Conservation (phyloP, 2,329 filamentous ascomycete species). For the Venturia carpophila region DNA sequence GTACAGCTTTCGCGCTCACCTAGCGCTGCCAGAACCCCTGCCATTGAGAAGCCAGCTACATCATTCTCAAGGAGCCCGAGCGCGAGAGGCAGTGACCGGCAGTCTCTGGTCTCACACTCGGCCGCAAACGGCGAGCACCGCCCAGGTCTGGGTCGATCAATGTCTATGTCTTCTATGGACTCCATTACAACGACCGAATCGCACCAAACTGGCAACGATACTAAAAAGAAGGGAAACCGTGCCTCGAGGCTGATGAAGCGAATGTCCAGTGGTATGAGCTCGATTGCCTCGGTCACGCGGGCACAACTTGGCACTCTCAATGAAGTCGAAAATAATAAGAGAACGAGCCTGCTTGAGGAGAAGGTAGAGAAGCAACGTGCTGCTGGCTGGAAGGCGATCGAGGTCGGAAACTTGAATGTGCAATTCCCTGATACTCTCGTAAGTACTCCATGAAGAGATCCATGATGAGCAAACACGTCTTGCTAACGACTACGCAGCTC, state of each 20-base stretch:
- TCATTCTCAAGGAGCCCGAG: constrained; percentile 2
- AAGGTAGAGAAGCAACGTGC: constrained; percentile 21
- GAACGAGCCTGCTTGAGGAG: constrained; percentile 30
- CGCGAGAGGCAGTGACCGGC: neutral
- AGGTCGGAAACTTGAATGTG: constrained; percentile 86
- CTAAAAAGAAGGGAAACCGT: constrained; percentile 48
- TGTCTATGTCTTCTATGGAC: constrained; percentile 13
- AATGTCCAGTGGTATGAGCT: constrained; percentile 53
- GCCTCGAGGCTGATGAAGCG: constrained; percentile 58
- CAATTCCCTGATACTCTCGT: constrained; percentile 89
- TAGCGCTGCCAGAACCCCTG: neutral
- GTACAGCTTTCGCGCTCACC: constrained; percentile 1
- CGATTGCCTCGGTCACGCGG: constrained; percentile 24
- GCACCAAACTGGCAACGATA: constrained; percentile 36
- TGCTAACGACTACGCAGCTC: constrained; percentile 38
- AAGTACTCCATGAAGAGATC: constrained; percentile 24
- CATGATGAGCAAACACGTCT: neutral
- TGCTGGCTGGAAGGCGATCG: constrained; percentile 46
- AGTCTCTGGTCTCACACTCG: constrained; percentile 16
- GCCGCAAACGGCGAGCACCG: constrained; percentile 23
- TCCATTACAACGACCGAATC: constrained; percentile 19
- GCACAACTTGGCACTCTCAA: constrained; percentile 11
- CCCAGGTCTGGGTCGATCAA: constrained; percentile 8
- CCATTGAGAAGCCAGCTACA: constrained; percentile 1
- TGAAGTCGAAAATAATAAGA: constrained; percentile 7